Evolutionary conservation across 805 yeast species (phyloP).

Genomic region (Sugiyamaella boreocaroliniensis): DNA sequence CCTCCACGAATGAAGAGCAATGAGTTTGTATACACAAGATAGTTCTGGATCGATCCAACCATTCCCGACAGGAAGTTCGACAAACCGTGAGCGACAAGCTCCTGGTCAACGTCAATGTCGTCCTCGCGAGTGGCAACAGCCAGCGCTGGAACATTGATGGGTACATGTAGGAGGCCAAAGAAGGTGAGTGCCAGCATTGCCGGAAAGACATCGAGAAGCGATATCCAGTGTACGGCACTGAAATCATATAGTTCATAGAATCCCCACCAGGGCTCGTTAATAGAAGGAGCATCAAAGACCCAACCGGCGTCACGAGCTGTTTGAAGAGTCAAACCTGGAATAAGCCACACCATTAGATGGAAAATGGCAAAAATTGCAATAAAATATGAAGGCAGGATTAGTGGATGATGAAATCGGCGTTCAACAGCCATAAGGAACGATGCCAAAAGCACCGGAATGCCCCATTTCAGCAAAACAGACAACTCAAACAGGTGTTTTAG

Average conservation of each 20-base stretch:
- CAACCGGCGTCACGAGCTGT: conserved; percentile 70
- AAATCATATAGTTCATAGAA: conserved; percentile 73
- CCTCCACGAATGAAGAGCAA: conserved; percentile 90
- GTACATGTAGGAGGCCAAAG: conserved; percentile 93
- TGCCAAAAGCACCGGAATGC: conserved; percentile 61
- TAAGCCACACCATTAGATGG: conserved; percentile 57
- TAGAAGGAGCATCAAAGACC: conserved; percentile 64
- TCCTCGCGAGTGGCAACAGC: conserved; percentile 84
- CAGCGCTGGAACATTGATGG: conserved; percentile 94
- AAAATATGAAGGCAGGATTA: conserved; percentile 76
- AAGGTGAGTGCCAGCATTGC: conserved; percentile 94
- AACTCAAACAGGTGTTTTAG: conserved; percentile 33
- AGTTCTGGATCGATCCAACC: conserved; percentile 86
- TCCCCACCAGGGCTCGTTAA: conserved; percentile 77
- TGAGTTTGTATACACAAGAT: conserved; percentile 89
- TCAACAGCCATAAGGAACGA: conserved; percentile 53
- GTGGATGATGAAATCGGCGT: conserved; percentile 56
- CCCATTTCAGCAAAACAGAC: conserved; percentile 57
- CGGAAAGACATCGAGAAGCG: conserved; percentile 65
- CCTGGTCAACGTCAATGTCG: conserved; percentile 79
- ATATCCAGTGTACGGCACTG: conserved; percentile 64
- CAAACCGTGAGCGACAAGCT: conserved; percentile 89
- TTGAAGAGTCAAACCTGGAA: conserved; percentile 60
- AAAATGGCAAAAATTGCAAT: conserved; percentile 61
- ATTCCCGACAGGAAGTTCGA: conserved; percentile 82